phyloP scores from a whole-genome alignment of 2,329 filamentous ascomycete species.

The Lachnellula occidentalis region DNA sequence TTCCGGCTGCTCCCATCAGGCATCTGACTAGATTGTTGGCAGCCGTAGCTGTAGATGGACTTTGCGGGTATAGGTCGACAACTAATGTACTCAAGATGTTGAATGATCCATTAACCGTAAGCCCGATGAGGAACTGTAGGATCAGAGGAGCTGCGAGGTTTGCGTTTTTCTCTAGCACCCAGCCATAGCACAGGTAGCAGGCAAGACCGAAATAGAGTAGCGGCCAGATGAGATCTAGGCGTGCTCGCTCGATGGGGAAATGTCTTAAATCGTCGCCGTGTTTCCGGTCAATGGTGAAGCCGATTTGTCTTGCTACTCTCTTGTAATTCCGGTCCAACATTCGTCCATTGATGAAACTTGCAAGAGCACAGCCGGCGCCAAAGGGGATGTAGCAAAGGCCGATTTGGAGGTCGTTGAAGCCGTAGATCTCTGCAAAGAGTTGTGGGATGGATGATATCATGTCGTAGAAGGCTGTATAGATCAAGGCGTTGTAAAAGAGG shows the following conservation, averaged over 20 bases:
- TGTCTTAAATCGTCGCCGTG: constrained; percentile 36
- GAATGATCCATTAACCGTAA: constrained; percentile 56
- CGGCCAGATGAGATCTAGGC: constrained; percentile 49
- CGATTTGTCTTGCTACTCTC: constrained; percentile 55
- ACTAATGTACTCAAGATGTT: constrained; percentile 58
- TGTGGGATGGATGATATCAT: constrained; percentile 47
- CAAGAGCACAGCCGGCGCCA: constrained; percentile 43
- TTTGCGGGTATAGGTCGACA: constrained; percentile 56
- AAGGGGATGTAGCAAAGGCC: constrained; percentile 37
- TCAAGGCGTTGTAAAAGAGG: constrained; percentile 45
- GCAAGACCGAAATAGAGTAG: constrained; percentile 49
- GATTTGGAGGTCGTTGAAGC: constrained; percentile 31
- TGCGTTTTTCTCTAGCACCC: constrained; percentile 47
- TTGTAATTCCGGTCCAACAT: constrained; percentile 64
- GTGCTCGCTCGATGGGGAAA: constrained; percentile 34
- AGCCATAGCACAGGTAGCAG: constrained; percentile 51
- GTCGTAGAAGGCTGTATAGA: constrained; percentile 53
- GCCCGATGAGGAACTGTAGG: constrained; percentile 51
- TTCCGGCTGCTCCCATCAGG: constrained; percentile 52
- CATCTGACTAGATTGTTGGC: constrained; percentile 62
- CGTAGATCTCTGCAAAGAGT: constrained; percentile 33
- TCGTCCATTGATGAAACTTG: constrained; percentile 50
- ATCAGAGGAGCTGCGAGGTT: constrained; percentile 51
- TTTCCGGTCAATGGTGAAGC: constrained; percentile 55
- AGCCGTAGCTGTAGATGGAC: constrained; percentile 57